A percentile compares a stretch with the other conserved stretches of the same genome.
Conservation (phyloP, 192 early-diverging fungal genomes). For the Coemansia sp. region DNA sequence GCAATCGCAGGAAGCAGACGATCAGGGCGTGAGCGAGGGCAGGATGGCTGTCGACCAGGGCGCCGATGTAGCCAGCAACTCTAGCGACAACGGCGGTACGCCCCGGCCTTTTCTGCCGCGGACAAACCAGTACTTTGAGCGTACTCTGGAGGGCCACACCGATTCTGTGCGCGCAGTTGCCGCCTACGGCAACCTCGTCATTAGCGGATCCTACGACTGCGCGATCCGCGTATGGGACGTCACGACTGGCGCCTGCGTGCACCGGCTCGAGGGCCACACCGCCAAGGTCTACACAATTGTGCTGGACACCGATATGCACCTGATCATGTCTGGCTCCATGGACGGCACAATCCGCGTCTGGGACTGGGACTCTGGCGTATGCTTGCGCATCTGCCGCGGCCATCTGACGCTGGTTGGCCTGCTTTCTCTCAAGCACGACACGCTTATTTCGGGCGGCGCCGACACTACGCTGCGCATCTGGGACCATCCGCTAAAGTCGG, state of each 20-base stretch:
- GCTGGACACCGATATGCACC: constrained; percentile 77
- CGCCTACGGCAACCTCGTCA: constrained; percentile 80
- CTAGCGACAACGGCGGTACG: not conserved
- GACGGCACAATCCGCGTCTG: constrained; percentile 93
- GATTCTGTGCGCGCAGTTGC: constrained; percentile 94
- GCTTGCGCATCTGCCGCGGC: constrained; percentile 79
- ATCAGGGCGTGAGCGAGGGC: not conserved
- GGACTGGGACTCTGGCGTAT: constrained; percentile 83
- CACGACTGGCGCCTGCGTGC: constrained; percentile 65
- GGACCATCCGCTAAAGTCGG: constrained; percentile 65
- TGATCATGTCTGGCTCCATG: constrained; percentile 92
- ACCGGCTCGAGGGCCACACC: constrained; percentile 81
- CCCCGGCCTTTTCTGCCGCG: not conserved
- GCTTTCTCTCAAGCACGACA: constrained; percentile 79
- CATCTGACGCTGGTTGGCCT: constrained; percentile 95
- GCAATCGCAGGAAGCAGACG: not conserved
- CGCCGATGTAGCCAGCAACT: not conserved
- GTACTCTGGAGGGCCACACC: constrained; percentile 83
- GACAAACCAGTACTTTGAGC: constrained; percentile 80
- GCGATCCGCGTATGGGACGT: constrained; percentile 93
- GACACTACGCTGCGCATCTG: constrained; percentile 94
- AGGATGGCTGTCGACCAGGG: constrained; percentile 24
- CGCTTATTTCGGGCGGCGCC: constrained; percentile 95
- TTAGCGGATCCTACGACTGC: constrained; percentile 92
- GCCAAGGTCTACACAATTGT: constrained; percentile 97